Percentiles rank a stretch among this genome's conserved stretches.
phyloP scores from a whole-genome alignment of 1,284 basidiomycete genomes.

The Psilocybe mexicana region DNA sequence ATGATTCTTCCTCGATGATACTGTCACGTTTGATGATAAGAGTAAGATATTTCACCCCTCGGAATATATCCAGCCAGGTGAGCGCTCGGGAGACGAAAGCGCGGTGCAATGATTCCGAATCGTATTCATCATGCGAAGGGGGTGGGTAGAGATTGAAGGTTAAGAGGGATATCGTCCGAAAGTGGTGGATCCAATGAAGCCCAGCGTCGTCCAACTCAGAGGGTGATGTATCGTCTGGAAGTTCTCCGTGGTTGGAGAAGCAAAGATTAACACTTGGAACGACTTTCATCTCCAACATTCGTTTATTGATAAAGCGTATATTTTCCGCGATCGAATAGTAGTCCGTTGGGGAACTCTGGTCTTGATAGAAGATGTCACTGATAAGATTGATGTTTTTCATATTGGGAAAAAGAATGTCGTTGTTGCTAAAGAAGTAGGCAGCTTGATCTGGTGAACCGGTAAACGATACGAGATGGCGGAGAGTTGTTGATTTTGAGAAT shows the following conservation, averaged over 20 bases:
- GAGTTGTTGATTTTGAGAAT: background rate
- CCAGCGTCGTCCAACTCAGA: background rate
- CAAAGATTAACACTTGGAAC: constrained; percentile 11
- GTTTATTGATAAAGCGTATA: background rate
- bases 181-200: background rate
- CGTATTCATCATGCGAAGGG: background rate
- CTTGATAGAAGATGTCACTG: constrained; percentile 2
- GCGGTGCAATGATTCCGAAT: background rate
- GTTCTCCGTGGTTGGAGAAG: constrained; percentile 6
- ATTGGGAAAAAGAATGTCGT: constrained; percentile 1
- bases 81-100: constrained; percentile 1
- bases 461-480: constrained; percentile 8
- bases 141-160: constrained; percentile 7
- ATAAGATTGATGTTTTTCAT: constrained; percentile 13
- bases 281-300: constrained; percentile 2
- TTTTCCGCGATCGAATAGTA: background rate
- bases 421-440: constrained; percentile 4
- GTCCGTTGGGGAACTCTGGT: background rate
- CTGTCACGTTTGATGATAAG: background rate
- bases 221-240: background rate
- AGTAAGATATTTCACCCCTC: constrained; percentile 6
- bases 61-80: constrained; percentile 12
- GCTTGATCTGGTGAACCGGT: constrained; percentile 13
- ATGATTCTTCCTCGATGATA: background rate
- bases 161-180: constrained; percentile 12